Evolutionary conservation across 495 filamentous ascomycete species (phyloP), one percentile per base, ranked within the genome.

Genomic region (Entonaema liquescens): DNA sequence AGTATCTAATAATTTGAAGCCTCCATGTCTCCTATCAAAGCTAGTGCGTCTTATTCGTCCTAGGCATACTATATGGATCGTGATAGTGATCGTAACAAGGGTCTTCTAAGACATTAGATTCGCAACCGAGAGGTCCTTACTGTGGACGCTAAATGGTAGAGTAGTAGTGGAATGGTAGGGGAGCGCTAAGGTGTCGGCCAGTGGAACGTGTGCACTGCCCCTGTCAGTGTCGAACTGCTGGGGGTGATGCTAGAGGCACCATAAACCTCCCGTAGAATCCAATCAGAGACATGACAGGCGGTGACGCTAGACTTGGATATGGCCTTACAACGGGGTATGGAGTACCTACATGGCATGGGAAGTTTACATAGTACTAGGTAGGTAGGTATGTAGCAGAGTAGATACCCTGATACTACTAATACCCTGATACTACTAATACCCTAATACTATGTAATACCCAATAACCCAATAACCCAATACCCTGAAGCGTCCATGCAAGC

Each of bases 161-260:
- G 29, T 54, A 33, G 44, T 65, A 68, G 47, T 42, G 60, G 26
- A 72, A 63, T 64, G 64, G 63, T 65, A 68, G 49, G 52, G 60
- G 19, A 72, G 69, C 69, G 69, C 69, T 72, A 72, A 71, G 0
- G 55, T 38, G 59, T 17, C 59, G 44, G 49, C 70, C 70, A 73
- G 70, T 73, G 70, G 70, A 62, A 65, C 67, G 61, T 52, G 60
- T 68, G 70, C 65, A 65, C 42, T 42, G 61, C 70, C 70, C 70
- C 65, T 73, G 70, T 73, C 70, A 17, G 50, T 64, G 65, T 73
- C 42, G 59, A 65, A 65, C 50, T 62, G 58, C 47, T 57, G 59
- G 68, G 66, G 68, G 50, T 62, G 33, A 58, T 47, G 53, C 58
- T 61, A 40, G 60, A 19, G 23, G 58, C 65, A 65, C 64, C 55